Evolutionary conservation across 2,329 filamentous ascomycete species (phyloP).

Genomic region (Coniochaeta sp.): DNA sequence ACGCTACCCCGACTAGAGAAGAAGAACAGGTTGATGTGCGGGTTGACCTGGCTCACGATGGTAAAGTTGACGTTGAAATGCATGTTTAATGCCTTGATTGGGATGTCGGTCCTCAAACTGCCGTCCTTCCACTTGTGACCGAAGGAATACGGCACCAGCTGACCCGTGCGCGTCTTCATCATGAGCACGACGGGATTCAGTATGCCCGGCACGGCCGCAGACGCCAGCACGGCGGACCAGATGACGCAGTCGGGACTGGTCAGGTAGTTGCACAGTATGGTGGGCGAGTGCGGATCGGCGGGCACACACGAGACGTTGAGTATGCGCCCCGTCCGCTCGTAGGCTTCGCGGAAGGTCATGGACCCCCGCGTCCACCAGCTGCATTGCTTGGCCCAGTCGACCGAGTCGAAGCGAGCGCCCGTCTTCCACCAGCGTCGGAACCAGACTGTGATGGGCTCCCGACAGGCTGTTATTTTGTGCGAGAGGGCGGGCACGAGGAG

Average conservation of each 20-base stretch:
- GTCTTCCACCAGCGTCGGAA: conserved; percentile 80
- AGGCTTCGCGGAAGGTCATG: conserved; percentile 91
- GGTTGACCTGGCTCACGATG: conserved; percentile 83
- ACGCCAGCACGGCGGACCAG: conserved; percentile 93
- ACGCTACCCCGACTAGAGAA: conserved; percentile 91
- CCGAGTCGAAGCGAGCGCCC: conserved; percentile 85
- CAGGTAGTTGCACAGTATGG: conserved; percentile 90
- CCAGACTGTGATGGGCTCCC: conserved; percentile 72
- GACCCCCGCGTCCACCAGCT: conserved; percentile 89
- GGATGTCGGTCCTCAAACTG: conserved; percentile 88
- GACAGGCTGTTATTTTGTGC: conserved; percentile 74
- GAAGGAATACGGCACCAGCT: conserved; percentile 83
- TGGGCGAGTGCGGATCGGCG: conserved; percentile 85
- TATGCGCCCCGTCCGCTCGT: conserved; percentile 86
- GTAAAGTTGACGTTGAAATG: conserved; percentile 99
- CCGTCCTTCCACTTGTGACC: conserved; percentile 99
- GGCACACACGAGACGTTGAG: conserved; percentile 95
- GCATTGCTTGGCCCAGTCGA: conserved; percentile 81
- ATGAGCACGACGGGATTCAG: conserved; percentile 90
- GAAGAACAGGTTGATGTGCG: conserved; percentile 98
- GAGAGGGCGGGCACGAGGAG: conserved; percentile 85
- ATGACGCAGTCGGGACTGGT: conserved; percentile 96
- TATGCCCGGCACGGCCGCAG: conserved; percentile 91
- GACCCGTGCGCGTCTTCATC: conserved; percentile 75
- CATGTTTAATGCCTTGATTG: conserved; percentile 85